These are phyloP conservation scores for Blastobotrys aristatus DNA, from an alignment of 1,139 yeast genomes.

Conservation along the genomic window DNA sequence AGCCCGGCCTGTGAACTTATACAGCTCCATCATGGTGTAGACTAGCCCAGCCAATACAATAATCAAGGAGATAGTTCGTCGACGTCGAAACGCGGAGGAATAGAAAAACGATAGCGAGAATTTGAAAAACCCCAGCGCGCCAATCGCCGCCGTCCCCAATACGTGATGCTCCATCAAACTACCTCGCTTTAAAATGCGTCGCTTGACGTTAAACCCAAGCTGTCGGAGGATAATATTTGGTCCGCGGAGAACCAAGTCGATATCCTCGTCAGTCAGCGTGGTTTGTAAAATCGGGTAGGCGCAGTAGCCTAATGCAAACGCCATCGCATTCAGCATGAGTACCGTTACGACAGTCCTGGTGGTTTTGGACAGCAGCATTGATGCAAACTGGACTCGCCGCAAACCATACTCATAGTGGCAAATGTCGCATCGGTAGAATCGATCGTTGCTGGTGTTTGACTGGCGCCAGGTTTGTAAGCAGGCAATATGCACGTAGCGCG, in stretches of 20 bases:
- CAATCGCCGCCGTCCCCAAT: slow-evolving; percentile 16
- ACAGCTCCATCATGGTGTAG: slow-evolving; percentile 12
- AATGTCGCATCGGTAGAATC: slow-evolving; percentile 14
- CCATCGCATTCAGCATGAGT: slow-evolving; percentile 7
- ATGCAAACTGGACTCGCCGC: slow-evolving; percentile 11
- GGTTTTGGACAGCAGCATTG: slow-evolving; percentile 7
- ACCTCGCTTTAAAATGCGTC: slow-evolving; percentile 10
- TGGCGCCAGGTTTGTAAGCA: slow-evolving; percentile 15
- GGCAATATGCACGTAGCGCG: slow-evolving; percentile 15
- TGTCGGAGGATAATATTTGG: slow-evolving; percentile 11
- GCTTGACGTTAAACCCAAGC: slow-evolving; percentile 4
- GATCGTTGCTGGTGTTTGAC: slow-evolving; percentile 2
- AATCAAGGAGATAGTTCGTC: slow-evolving; percentile 11
- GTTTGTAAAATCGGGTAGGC: slow-evolving; percentile 14
- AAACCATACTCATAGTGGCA: slow-evolving; percentile 14
- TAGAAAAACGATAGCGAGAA: slow-evolving; percentile 11
- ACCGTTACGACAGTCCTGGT: slow-evolving; percentile 8
- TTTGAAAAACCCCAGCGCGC: slow-evolving; percentile 13
- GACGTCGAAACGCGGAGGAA: slow-evolving; percentile 8
- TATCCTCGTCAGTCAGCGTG: slow-evolving; percentile 13
- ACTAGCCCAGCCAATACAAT: slow-evolving; percentile 10
- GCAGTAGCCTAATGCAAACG: slow-evolving; percentile 13
- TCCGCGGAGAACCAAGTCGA: slow-evolving; percentile 7
- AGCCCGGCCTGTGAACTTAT: slow-evolving; percentile 7
- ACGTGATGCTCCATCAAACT: slow-evolving; percentile 13